A percentile compares a stretch with the other conserved stretches of the same genome.
phyloP scores from a whole-genome alignment of 148 eudicot species.

The Polygonum maritimum region DNA sequence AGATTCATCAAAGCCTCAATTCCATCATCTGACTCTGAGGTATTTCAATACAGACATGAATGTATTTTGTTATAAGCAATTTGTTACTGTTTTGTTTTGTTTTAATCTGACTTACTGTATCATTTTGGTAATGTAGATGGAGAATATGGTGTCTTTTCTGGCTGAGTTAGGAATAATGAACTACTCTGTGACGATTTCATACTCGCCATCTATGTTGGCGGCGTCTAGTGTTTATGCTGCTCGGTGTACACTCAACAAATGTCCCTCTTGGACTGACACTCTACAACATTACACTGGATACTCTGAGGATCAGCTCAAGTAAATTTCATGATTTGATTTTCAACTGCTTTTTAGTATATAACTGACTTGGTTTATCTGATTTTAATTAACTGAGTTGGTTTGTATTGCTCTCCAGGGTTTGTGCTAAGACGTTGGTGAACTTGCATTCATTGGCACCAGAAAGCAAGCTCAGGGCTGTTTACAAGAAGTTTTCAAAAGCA shows the following conservation, averaged over 20 bases:
- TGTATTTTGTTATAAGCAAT: neutral
- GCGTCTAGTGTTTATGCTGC: constrained; percentile 57
- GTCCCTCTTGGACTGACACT: constrained; percentile 47
- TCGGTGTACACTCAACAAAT: constrained; percentile 29
- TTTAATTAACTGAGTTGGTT: neutral
- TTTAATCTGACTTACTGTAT: constrained; percentile 1
- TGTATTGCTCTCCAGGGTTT: constrained; percentile 8
- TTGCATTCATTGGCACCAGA: constrained; percentile 26
- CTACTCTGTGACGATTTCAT: constrained; percentile 23
- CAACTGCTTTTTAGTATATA: neutral
- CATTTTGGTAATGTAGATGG: constrained; percentile 29
- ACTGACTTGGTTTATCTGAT: neutral
- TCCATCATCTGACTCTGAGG: constrained; percentile 26
- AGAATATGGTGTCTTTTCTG: constrained; percentile 41
- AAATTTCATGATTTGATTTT: neutral
- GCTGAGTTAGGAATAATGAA: constrained; percentile 53
- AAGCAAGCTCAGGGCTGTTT: constrained; percentile 26
- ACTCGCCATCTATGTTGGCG: constrained; percentile 43
- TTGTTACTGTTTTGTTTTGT: neutral
- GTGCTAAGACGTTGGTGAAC: constrained; percentile 26
- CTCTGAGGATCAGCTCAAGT: constrained; percentile 30
- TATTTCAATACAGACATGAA: neutral
- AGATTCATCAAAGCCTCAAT: constrained; percentile 66
- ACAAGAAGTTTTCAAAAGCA: constrained; percentile 34
- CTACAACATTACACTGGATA: constrained; percentile 48